phyloP scores from a whole-genome alignment of 169 alveolate species.

The Sarcocystis neurona region DNA sequence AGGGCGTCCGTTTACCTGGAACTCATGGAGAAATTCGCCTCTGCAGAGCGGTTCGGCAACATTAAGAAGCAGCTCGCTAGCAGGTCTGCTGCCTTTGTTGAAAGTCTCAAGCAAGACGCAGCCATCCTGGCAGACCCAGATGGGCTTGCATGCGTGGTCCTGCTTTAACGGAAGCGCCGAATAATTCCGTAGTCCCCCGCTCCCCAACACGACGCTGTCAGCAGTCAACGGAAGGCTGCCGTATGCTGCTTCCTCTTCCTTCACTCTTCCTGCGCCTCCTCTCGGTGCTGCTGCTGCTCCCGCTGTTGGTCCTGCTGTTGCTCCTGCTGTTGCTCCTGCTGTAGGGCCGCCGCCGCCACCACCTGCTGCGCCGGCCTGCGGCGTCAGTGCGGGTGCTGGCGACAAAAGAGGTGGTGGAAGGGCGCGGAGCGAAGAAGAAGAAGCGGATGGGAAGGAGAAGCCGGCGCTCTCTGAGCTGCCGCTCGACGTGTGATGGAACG shows the following conservation, averaged over 20 bases:
- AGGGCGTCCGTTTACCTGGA: constrained; percentile 70
- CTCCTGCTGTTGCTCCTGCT: neutral
- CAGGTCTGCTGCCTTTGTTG: constrained; percentile 84
- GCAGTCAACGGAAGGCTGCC: constrained; percentile 77
- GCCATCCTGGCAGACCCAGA: constrained; percentile 92
- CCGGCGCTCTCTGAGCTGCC: no score
- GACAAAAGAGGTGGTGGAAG: no score
- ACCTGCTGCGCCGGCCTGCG: no score
- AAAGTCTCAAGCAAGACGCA: constrained; percentile 81
- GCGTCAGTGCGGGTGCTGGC: no score
- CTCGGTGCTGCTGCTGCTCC: constrained; percentile 21
- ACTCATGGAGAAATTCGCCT: constrained; percentile 97
- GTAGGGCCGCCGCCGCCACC: neutral
- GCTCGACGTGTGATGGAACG: no score
- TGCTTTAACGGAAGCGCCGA: constrained; percentile 76
- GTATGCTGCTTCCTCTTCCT: constrained; percentile 25
- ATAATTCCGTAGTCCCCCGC: constrained; percentile 82
- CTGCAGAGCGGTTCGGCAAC: constrained; percentile 98
- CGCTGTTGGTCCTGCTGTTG: neutral
- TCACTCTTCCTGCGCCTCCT: neutral
- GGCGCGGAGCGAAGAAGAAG: no score
- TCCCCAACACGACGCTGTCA: constrained; percentile 78
- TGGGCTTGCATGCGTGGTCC: constrained; percentile 82
- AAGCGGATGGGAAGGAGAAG: no score
- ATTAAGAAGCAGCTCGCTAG: constrained; percentile 95